phyloP scores from a whole-genome alignment of 2,329 filamentous ascomycete genomes.

The Trichoderma citrinoviride region DNA sequence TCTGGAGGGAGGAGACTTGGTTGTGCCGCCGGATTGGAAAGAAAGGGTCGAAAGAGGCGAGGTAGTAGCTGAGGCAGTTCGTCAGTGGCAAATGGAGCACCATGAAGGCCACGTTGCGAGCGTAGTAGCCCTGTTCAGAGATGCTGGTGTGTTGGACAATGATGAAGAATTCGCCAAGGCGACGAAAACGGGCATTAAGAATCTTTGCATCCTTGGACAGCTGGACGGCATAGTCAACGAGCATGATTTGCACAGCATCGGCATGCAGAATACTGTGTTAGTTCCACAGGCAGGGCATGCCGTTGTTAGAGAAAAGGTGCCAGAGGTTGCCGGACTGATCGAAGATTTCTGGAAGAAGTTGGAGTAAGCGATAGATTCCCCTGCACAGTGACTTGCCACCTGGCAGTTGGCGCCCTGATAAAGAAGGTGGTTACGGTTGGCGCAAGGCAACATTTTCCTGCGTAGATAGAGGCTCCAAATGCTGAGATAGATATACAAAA shows the following conservation, averaged over 20 bases:
- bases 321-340: not conserved
- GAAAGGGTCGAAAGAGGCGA: not conserved
- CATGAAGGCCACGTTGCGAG: not conserved
- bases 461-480: no score
- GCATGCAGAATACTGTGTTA: not conserved
- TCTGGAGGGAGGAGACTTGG: not conserved
- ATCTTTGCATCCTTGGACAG: not conserved
- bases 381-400: no score
- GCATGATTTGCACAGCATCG: not conserved
- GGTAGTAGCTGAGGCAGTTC: conserved; percentile 12
- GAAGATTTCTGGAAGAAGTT: conserved; percentile 3
- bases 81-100: conserved; percentile 5
- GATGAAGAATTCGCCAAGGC: not conserved
- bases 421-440: no score
- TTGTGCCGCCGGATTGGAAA: conserved; percentile 6
- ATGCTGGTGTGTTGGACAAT: not conserved
- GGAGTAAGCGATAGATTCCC: not conserved
- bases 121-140: conserved; percentile 8
- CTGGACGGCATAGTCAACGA: not conserved
- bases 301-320: not conserved
- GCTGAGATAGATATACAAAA: no score
- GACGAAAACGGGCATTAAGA: not conserved
- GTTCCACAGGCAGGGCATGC: conserved; percentile 9
- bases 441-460: no score
- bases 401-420: no score